Conservation (phyloP, 495 filamentous ascomycete genomes). For the Tuber umbilicatum region DNA sequence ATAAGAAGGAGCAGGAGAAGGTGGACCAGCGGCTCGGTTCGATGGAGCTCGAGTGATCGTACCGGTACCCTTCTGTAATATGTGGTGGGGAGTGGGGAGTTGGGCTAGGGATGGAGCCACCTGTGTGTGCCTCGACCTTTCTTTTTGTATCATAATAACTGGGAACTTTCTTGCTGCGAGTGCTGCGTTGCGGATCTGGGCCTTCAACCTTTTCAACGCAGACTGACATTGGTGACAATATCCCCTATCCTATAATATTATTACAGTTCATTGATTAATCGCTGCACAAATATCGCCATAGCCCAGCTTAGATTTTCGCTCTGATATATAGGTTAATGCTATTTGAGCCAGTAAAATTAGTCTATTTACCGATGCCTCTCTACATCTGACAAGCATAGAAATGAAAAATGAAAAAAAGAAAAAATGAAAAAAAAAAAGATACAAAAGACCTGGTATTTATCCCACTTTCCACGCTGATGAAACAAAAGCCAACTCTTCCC, state of each 20-base stretch:
- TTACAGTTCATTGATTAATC: background rate
- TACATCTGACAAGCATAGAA: background rate
- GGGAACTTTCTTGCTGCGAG: constrained; percentile 12
- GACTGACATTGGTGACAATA: background rate
- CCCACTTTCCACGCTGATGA: background rate
- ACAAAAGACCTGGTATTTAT: background rate
- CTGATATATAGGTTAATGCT: background rate
- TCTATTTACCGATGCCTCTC: background rate
- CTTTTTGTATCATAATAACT: constrained; percentile 3
- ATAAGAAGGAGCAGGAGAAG: constrained; percentile 28
- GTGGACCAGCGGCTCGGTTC: constrained; percentile 23
- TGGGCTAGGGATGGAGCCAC: background rate
- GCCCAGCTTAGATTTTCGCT: background rate
- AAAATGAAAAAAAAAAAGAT: background rate
- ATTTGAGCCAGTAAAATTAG: background rate
- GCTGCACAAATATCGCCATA: background rate
- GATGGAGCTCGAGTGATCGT: constrained; percentile 35
- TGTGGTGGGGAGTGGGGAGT: background rate
- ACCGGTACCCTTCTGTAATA: constrained; percentile 6
- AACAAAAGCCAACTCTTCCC: background rate
- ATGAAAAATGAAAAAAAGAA: background rate
- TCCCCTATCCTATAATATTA: background rate
- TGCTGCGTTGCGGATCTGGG: background rate
- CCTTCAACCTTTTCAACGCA: background rate
- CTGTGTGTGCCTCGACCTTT: background rate